These are phyloP conservation scores for Cytospora leucostoma DNA, from an alignment of 2,329 filamentous ascomycete species.

Conservation along the genomic window DNA sequence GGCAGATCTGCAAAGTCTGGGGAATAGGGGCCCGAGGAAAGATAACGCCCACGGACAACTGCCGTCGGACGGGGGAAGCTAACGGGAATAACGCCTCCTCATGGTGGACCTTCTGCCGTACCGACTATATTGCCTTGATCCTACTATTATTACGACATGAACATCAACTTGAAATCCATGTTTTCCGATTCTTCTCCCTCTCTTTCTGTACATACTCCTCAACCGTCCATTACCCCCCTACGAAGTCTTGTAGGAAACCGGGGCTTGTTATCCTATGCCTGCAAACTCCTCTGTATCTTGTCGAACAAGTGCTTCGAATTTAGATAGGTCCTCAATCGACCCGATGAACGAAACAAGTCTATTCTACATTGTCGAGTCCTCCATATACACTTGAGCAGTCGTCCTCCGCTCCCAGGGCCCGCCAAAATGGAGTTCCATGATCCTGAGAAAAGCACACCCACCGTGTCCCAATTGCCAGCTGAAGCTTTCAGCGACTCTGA, in stretches of 20 bases:
- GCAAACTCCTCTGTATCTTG: background rate
- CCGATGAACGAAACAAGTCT: conserved; percentile 15
- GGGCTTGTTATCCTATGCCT: conserved; percentile 5
- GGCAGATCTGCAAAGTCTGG: background rate
- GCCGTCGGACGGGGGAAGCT: conserved; percentile 24
- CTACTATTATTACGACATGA: conserved; percentile 16
- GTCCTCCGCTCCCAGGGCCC: conserved; percentile 1
- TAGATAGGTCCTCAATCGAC: conserved; percentile 1
- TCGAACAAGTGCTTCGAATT: conserved; percentile 15
- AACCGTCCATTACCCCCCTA: conserved; percentile 8
- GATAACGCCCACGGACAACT: conserved; percentile 26
- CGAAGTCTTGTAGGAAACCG: conserved; percentile 8
- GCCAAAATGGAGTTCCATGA: conserved; percentile 14
- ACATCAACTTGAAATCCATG: conserved; percentile 15
- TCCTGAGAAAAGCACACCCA: conserved; percentile 3
- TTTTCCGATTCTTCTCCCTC: conserved; percentile 9
- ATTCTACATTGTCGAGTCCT: conserved; percentile 5
- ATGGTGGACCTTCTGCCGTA: conserved; percentile 13
- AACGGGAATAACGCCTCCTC: conserved; percentile 26
- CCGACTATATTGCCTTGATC: background rate
- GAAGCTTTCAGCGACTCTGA: conserved; percentile 14
- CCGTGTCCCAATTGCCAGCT: conserved; percentile 8
- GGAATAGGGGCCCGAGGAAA: conserved; percentile 11
- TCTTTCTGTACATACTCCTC: conserved; percentile 1
- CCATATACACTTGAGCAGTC: conserved; percentile 4